These are phyloP conservation scores for Gymnopilus dilepis DNA, from an alignment of 768 basidiomycete species.

Conservation along the genomic window DNA sequence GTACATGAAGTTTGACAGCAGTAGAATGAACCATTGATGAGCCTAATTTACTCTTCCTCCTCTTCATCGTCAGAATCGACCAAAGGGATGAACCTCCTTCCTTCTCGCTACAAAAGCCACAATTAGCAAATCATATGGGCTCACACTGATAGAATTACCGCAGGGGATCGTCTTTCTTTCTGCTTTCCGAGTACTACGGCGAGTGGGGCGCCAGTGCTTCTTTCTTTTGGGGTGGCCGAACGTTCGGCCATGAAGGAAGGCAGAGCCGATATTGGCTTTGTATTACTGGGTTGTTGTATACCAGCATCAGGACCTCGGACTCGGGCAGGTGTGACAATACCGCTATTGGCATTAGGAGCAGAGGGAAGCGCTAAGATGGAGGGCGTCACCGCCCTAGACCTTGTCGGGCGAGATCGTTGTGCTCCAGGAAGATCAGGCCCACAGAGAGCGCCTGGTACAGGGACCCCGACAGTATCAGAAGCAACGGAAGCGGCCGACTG, in stretches of 20 bases:
- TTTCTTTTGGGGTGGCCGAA: not conserved
- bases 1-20: not conserved
- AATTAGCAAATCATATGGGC: not conserved
- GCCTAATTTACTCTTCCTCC: slow-evolving; percentile 32
- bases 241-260: not conserved
- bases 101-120: slow-evolving; percentile 38
- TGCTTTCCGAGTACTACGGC: slow-evolving; percentile 14
- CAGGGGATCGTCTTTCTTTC: slow-evolving; percentile 32
- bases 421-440: no score
- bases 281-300: not conserved
- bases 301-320: not conserved
- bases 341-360: not conserved
- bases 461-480: not conserved
- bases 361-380: not conserved
- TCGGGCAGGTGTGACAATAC: not conserved
- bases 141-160: slow-evolving; percentile 24
- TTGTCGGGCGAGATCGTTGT: no score
- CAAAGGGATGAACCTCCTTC: slow-evolving; percentile 53
- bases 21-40: no score
- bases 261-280: not conserved
- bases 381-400: not conserved
- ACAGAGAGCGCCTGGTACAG: not conserved
- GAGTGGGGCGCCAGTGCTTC: not conserved
- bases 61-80: slow-evolving; percentile 53
- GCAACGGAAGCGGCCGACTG: not conserved